phyloP scores from a whole-genome alignment of 2,329 filamentous ascomycete genomes.

The Cyclaneusma minus region DNA sequence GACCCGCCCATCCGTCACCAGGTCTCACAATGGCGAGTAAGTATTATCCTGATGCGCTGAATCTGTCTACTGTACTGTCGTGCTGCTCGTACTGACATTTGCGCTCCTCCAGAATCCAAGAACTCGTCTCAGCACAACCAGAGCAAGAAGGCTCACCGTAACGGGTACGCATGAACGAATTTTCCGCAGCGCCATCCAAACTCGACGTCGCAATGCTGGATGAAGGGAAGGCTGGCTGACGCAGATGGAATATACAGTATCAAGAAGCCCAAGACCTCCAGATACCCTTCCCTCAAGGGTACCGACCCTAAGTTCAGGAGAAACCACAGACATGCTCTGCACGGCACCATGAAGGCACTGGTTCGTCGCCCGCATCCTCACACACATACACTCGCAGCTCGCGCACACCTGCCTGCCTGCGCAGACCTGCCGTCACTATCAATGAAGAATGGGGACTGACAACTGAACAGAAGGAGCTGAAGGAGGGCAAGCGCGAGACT shows the following conservation, averaged over 20 bases:
- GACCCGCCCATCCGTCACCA: slow-evolving; percentile 3
- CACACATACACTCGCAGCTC: slow-evolving; percentile 1
- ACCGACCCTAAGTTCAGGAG: slow-evolving; percentile 99
- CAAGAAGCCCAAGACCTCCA: slow-evolving; percentile 99
- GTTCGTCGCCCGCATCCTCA: too few species aligned
- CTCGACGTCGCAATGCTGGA: slow-evolving; percentile 1
- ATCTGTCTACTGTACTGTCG: neutral
- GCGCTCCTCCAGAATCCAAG: slow-evolving; percentile 67
- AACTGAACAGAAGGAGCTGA: slow-evolving; percentile 72
- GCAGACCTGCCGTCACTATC: neutral
- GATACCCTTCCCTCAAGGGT: slow-evolving; percentile 97
- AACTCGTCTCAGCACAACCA: slow-evolving; percentile 99
- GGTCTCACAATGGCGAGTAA: slow-evolving; percentile 54
- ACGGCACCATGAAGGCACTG: slow-evolving; percentile 96
- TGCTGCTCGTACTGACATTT: slow-evolving; percentile 2
- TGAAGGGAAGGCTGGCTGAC: slow-evolving; percentile 1
- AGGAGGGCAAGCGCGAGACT: slow-evolving; percentile 84
- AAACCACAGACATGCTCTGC: slow-evolving; percentile 99
- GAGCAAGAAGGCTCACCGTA: slow-evolving; percentile 96
- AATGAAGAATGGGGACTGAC: slow-evolving; percentile 15
- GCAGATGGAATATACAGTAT: too few species aligned
- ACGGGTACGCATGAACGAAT: slow-evolving; percentile 61
- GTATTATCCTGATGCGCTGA: slow-evolving; percentile 19
- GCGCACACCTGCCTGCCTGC: neutral
- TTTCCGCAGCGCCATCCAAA: slow-evolving; percentile 1